These are phyloP conservation scores for Microthlaspi erraticum DNA, from an alignment of 345 rosid species.

Conservation along the genomic window DNA sequence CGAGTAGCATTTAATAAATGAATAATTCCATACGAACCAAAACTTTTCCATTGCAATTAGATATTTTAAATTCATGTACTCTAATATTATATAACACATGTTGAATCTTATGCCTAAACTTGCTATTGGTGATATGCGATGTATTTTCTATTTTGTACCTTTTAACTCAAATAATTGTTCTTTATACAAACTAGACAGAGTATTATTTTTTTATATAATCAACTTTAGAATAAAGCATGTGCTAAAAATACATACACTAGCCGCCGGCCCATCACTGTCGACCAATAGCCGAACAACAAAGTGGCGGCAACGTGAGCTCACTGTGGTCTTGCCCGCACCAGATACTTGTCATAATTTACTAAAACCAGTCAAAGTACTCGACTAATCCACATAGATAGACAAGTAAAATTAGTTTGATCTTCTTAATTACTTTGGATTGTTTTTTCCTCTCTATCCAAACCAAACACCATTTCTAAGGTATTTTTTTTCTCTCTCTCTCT, in stretches of 20 bases:
- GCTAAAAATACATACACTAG: constrained; percentile 44
- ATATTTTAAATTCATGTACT: background rate
- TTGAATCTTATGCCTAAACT: constrained; percentile 27
- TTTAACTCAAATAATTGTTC: constrained; percentile 3
- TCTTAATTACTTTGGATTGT: constrained; percentile 7
- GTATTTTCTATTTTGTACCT: constrained; percentile 21
- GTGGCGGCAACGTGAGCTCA: constrained; percentile 35
- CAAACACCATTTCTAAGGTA: constrained; percentile 37
- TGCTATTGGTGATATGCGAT: constrained; percentile 2
- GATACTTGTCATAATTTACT: constrained; percentile 15
- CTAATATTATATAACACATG: constrained; percentile 18
- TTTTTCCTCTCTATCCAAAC: constrained; percentile 30
- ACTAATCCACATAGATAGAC: constrained; percentile 32
- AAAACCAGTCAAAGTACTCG: constrained; percentile 38
- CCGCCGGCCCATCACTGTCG: constrained; percentile 34
- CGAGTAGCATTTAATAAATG: background rate
- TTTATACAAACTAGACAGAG: constrained; percentile 20
- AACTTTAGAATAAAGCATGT: constrained; percentile 39
- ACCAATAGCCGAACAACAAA: constrained; percentile 27
- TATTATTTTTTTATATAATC: background rate
- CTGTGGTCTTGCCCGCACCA: constrained; percentile 19
- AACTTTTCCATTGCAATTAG: background rate
- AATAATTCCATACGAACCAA: background rate
- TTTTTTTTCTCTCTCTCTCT: constrained; percentile 12
- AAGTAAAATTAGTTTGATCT: constrained; percentile 26